Base-by-base conservation (phyloP, 1,284 basidiomycete genomes). In the Cerioporus squamosus region DNA sequence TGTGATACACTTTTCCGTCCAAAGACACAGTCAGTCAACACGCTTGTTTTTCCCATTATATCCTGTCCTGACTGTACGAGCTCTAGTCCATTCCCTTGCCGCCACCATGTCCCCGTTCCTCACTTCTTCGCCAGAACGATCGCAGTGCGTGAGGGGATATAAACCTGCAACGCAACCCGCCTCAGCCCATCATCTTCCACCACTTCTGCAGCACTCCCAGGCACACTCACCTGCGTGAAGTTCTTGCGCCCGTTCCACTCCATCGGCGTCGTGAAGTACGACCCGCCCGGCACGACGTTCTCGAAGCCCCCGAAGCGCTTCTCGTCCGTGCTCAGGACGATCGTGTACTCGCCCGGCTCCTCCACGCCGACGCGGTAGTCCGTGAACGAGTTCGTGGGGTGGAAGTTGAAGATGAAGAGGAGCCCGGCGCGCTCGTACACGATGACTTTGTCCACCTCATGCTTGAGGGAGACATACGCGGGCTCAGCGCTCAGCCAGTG, bases 321-420 rank as follows among this genome's bases (percentile, higher is more conserved):
- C 68, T 96, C 93, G 73, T 99, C 97, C 63, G 88, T 94, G 64
- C 84, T 90, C 49, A 99, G 77, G 18, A 93, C 78, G 59, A 95
- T 83, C 48, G 77, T 81, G 75, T 98, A 98, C 75, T 94, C 88
- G n/a, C 97, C 97, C 12, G 91, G 77, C 54, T 77, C 83, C 29
- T 98, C 90, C 15, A 97, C 87, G 5, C 97, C 97, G 49, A 98
- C 87, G 40, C 96, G 86, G 76, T 98, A 99, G 75, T 98, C 94
- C 44, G 89, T 88, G 78, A 90, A 99, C 55, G 94, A 95, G 46
- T 93, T 77, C 15, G 83, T 87, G 2, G 93, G 88, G 76, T 97
- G 89, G 84, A 98, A 97, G 78, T 99, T 99, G 85, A 98, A 98
- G 65, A 98, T 83, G 78, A 98, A 99, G 44, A 99, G 76, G 49